Conservation (phyloP, 345 rosid genomes). For the Lepidium didymum region DNA sequence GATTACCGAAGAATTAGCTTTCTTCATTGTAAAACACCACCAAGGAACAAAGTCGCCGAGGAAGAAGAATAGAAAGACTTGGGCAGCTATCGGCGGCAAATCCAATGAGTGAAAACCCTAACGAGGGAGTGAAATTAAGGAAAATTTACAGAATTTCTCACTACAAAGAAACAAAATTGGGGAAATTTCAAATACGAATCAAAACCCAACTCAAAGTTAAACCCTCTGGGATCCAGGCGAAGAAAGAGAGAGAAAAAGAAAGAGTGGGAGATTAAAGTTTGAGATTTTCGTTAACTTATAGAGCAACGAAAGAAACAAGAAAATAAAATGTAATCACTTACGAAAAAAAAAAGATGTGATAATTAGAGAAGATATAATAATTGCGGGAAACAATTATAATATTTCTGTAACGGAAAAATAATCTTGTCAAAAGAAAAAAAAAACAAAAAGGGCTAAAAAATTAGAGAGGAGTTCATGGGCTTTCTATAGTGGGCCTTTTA, state of each 20-base stretch:
- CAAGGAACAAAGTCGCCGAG: background rate
- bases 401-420: background rate
- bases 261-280: conserved; percentile 8
- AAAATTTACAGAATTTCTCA: background rate
- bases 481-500: too few relatives aligned
- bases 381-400: background rate
- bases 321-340: background rate
- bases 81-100: conserved; percentile 14
- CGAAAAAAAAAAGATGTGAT: too few relatives aligned
- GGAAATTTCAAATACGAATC: background rate
- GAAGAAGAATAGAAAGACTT: background rate
- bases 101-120: conserved; percentile 2
- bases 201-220: background rate
- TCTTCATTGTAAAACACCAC: background rate
- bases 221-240: conserved; percentile 11
- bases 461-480: background rate
- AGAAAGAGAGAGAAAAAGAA: background rate
- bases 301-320: background rate
- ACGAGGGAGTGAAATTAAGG: background rate
- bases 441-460: background rate
- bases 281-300: conserved; percentile 11
- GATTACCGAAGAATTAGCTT: conserved; percentile 16
- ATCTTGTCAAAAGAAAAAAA: too few relatives aligned
- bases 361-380: background rate
- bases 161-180: background rate